Conservation (phyloP, 2,329 filamentous ascomycete species). For the Fusarium beomiforme region DNA sequence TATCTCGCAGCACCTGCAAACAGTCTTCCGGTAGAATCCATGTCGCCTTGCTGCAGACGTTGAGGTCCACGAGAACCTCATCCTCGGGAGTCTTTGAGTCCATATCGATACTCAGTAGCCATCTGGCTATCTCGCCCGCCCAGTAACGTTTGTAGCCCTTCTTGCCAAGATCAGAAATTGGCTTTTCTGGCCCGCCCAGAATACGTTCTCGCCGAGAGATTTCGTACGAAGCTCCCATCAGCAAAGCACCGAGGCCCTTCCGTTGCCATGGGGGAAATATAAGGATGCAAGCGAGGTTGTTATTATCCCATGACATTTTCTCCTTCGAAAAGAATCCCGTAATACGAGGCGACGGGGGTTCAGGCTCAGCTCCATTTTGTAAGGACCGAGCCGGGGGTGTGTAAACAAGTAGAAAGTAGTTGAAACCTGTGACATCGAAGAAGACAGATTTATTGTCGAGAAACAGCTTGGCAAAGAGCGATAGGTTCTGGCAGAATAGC, state of each 20-base stretch:
- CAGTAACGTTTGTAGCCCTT: constrained; percentile 88
- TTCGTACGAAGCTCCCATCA: constrained; percentile 95
- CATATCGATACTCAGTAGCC: constrained; percentile 61
- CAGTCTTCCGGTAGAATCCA: constrained; percentile 90
- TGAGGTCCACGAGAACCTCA: constrained; percentile 69
- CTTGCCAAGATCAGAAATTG: constrained; percentile 84
- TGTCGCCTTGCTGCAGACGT: constrained; percentile 78
- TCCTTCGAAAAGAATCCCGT: constrained; percentile 99
- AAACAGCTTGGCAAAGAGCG: constrained; percentile 95
- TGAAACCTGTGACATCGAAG: constrained; percentile 93
- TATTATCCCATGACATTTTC: constrained; percentile 98
- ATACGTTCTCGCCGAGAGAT: constrained; percentile 85
- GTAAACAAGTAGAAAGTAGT: constrained; percentile 92
- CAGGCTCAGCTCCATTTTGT: background rate
- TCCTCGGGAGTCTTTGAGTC: constrained; percentile 37
- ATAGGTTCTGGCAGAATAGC: constrained; percentile 95
- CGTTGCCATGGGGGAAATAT: constrained; percentile 96
- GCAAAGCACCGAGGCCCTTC: constrained; percentile 84
- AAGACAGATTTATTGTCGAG: constrained; percentile 98
- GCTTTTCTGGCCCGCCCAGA: constrained; percentile 92
- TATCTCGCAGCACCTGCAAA: constrained; percentile 78
- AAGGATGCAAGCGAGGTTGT: constrained; percentile 96
- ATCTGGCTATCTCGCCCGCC: constrained; percentile 84
- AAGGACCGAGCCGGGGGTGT: constrained; percentile 55
- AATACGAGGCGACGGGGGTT: constrained; percentile 61